A percentile compares a stretch with the other conserved stretches of the same genome.
Conservation (phyloP, 768 basidiomycete species). For the Lentinula boryana region DNA sequence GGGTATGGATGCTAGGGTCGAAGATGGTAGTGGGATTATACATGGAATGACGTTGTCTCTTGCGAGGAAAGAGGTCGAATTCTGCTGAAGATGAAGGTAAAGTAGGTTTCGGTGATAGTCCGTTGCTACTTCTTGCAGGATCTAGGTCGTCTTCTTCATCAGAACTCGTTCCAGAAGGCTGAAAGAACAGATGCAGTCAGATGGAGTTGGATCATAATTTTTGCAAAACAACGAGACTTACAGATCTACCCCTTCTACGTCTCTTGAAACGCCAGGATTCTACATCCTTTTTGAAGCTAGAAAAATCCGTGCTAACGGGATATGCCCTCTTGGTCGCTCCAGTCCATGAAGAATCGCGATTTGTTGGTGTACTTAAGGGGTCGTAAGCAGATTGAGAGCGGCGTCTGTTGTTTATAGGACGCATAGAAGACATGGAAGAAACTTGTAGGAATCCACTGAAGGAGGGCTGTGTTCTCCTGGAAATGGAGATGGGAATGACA, state of each 20-base stretch:
- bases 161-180: constrained; percentile 11
- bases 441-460: background rate
- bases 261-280: constrained; percentile 53
- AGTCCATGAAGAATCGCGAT: constrained; percentile 31
- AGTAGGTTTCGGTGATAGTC: constrained; percentile 20
- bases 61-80: constrained; percentile 37
- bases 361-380: constrained; percentile 29
- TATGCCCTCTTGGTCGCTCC: constrained; percentile 44
- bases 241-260: constrained; percentile 41
- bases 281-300: constrained; percentile 40
- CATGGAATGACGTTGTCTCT: constrained; percentile 15
- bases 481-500: background rate
- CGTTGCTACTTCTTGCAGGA: constrained; percentile 15
- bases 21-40: constrained; percentile 12
- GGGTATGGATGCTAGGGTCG: constrained; percentile 15
- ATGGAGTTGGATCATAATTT: background rate
- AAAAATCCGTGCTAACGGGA: constrained; percentile 15
- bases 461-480: background rate
- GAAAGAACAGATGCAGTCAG: background rate
- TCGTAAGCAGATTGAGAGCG: constrained; percentile 49
- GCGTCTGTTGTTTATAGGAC: constrained; percentile 33
- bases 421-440: constrained; percentile 16
- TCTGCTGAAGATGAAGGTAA: constrained; percentile 46
- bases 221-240: constrained; percentile 21
- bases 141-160: constrained; percentile 11